A percentile compares a stretch with the other conserved stretches of the same genome.
phyloP scores from a whole-genome alignment of 768 basidiomycete species.

The Boletus reticuloceps region DNA sequence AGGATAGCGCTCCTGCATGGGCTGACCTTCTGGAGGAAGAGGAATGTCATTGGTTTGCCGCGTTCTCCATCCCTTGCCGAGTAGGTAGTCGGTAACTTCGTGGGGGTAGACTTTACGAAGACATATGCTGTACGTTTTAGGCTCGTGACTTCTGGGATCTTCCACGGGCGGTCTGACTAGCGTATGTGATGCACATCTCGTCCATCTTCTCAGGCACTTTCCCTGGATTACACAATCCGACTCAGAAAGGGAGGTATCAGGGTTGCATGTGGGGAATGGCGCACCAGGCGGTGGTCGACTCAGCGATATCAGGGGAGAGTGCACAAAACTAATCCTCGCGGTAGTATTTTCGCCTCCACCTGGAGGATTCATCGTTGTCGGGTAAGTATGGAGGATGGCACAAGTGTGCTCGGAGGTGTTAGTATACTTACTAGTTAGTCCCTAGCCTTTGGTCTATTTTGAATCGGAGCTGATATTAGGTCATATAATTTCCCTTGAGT shows the following conservation, averaged over 20 bases:
- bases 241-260: neutral
- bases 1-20: conserved; percentile 23
- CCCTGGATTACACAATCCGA: conserved; percentile 33
- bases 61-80: conserved; percentile 34
- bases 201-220: conserved; percentile 57
- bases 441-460: conserved; percentile 2
- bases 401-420: no score
- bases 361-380: conserved; percentile 18
- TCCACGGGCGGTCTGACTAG: conserved; percentile 55
- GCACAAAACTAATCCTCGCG: conserved; percentile 21
- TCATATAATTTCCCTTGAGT: conserved; percentile 20
- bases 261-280: neutral
- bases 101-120: conserved; percentile 66
- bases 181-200: conserved; percentile 64
- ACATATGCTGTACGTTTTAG: conserved; percentile 58
- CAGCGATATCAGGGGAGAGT: conserved; percentile 26
- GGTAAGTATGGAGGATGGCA: neutral
- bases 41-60: conserved; percentile 54
- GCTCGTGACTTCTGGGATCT: conserved; percentile 49
- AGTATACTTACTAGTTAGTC: no score
- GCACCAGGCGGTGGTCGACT: conserved; percentile 23
- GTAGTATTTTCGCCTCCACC: conserved; percentile 10
- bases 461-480: conserved; percentile 21
- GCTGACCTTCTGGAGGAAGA: conserved; percentile 66
- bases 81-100: conserved; percentile 56